phyloP scores from a whole-genome alignment of 2,329 filamentous ascomycete species.

The Lecanosticta acicola region DNA sequence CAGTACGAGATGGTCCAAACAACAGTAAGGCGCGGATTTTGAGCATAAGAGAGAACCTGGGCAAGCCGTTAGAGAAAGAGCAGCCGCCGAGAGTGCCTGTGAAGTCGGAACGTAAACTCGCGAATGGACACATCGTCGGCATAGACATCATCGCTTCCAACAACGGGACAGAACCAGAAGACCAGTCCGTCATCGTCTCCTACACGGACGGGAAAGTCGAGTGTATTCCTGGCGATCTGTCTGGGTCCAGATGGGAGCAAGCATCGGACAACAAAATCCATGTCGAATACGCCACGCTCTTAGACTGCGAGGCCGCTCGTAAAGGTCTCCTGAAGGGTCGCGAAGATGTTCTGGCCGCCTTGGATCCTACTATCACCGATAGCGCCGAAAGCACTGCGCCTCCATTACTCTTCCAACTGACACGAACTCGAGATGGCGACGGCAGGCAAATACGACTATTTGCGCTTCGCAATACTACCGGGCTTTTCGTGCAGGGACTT shows the following conservation, averaged over 20 bases:
- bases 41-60: slow-evolving; percentile 48
- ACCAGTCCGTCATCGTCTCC: slow-evolving; percentile 22
- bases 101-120: slow-evolving; percentile 29
- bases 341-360: slow-evolving; percentile 39
- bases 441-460: slow-evolving; percentile 15
- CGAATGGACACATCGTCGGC: slow-evolving; percentile 25
- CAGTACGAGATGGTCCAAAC: slow-evolving; percentile 42
- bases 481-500: slow-evolving; percentile 9
- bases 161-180: slow-evolving; percentile 1
- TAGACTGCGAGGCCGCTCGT: slow-evolving; percentile 35
- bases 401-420: slow-evolving; percentile 19
- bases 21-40: slow-evolving; percentile 48
- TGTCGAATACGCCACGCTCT: slow-evolving; percentile 24
- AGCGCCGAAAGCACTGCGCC: neutral
- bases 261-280: slow-evolving; percentile 14
- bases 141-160: slow-evolving; percentile 18
- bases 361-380: slow-evolving; percentile 26
- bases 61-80: slow-evolving; percentile 16
- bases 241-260: slow-evolving; percentile 24
- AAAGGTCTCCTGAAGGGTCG: slow-evolving; percentile 42
- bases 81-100: slow-evolving; percentile 28
- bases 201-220: slow-evolving; percentile 29
- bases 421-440: slow-evolving; percentile 4
- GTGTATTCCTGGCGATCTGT: slow-evolving; percentile 28
- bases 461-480: slow-evolving; percentile 13